A percentile compares a stretch with the other conserved stretches of the same genome.
These are phyloP conservation scores for Sistotremastrum niveocremeum DNA, from an alignment of 768 basidiomycete species.

Conservation along the genomic window DNA sequence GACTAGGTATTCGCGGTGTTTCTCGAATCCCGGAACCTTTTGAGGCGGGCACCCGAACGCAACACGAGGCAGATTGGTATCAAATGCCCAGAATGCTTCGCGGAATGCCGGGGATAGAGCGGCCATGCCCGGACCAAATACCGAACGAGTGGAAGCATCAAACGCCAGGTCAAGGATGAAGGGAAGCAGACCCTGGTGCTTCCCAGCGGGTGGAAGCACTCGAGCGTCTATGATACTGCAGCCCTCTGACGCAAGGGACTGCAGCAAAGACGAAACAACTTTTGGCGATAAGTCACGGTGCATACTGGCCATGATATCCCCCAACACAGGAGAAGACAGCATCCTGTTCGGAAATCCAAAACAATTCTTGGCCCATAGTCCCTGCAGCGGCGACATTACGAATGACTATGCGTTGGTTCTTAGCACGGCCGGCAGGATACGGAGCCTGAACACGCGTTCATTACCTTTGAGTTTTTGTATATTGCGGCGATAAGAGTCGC, in stretches of 20 bases:
- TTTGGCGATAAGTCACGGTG: slow-evolving; percentile 8
- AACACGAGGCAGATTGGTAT: slow-evolving; percentile 3
- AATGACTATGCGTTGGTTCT: slow-evolving; percentile 1
- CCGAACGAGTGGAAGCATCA: slow-evolving; percentile 8
- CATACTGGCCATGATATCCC: slow-evolving; percentile 5
- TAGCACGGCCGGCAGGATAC: neutral
- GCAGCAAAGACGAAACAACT: slow-evolving; percentile 4
- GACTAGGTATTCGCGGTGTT: slow-evolving; percentile 8
- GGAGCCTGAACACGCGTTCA: neutral
- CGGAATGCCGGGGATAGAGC: slow-evolving; percentile 11
- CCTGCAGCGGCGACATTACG: slow-evolving; percentile 8
- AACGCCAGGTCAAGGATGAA: slow-evolving; percentile 9
- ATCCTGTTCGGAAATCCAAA: slow-evolving; percentile 3
- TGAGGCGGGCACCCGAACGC: too few relatives aligned
- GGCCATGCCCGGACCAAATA: slow-evolving; percentile 12
- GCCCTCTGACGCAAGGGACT: slow-evolving; percentile 3
- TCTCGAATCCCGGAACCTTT: too few relatives aligned
- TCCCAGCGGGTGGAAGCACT: slow-evolving; percentile 1
- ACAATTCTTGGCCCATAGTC: slow-evolving; percentile 8
- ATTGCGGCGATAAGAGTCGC: slow-evolving; percentile 10
- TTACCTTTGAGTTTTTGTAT: slow-evolving; percentile 10
- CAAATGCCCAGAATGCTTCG: slow-evolving; percentile 7
- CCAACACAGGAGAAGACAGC: slow-evolving; percentile 2
- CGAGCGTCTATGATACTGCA: slow-evolving; percentile 1
- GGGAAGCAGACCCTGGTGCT: neutral